phyloP scores from a whole-genome alignment of 305 asterid genomes.

The Solanum hybrid region DNA sequence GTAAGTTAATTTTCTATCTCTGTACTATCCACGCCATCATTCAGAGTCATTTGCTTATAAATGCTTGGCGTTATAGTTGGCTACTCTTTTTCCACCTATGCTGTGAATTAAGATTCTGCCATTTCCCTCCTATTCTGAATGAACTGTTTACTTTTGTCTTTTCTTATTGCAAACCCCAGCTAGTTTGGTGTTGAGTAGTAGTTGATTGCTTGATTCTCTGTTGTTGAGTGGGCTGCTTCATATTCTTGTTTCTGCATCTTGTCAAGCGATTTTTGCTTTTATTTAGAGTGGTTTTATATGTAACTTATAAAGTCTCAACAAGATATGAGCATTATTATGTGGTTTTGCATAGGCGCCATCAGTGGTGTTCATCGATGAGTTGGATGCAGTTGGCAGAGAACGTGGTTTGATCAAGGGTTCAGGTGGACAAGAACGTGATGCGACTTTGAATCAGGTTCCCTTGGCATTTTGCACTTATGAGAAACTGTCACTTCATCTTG shows the following conservation, averaged over 20 bases:
- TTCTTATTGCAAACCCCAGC: neutral
- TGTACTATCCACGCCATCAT: neutral
- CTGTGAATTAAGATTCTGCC: neutral
- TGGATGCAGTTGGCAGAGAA: constrained; percentile 97
- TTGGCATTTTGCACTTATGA: constrained; percentile 4
- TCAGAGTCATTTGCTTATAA: neutral
- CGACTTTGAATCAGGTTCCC: constrained; percentile 91
- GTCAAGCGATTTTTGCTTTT: neutral
- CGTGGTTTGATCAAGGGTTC: constrained; percentile 93
- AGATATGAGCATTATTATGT: neutral
- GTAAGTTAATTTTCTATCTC: constrained; percentile 35
- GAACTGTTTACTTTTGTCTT: neutral
- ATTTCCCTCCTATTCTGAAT: neutral
- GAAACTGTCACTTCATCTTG: constrained; percentile 11
- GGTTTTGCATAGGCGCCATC: constrained; percentile 69
- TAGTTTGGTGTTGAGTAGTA: neutral
- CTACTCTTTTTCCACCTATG: neutral
- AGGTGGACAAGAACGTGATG: constrained; percentile 98
- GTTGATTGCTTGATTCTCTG: neutral
- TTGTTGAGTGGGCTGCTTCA: neutral
- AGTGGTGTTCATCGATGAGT: constrained; percentile 95
- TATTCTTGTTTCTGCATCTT: neutral
- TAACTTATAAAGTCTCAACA: neutral
- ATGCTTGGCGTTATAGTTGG: neutral
- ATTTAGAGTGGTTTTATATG: neutral